Evolutionary conservation across 1,139 yeast species (phyloP).

Genomic region (Yamadazyma oceani): DNA sequence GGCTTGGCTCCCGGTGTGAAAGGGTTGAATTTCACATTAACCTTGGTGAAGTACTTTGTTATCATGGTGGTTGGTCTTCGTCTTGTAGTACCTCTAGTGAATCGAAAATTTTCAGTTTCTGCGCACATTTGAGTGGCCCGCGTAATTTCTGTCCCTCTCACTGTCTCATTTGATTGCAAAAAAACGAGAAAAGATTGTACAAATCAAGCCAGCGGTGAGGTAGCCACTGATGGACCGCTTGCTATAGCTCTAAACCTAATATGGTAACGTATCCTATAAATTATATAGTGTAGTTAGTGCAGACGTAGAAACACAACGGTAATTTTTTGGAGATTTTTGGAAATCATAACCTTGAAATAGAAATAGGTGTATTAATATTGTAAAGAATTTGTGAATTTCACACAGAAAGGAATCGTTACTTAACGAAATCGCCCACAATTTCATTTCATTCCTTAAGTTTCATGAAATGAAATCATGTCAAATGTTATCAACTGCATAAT

Average conservation of each 20-base stretch:
- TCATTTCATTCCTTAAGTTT: too few relatives aligned
- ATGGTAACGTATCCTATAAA: neutral
- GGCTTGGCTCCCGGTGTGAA: constrained; percentile 72
- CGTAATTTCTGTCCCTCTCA: neutral
- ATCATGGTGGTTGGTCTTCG: too few relatives aligned
- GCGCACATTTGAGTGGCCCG: neutral
- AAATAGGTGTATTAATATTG: too few relatives aligned
- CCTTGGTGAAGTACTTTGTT: constrained; percentile 79
- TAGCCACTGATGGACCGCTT: too few relatives aligned
- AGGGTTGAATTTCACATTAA: constrained; percentile 79
- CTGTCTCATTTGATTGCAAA: neutral
- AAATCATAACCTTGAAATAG: neutral
- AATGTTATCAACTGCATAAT: too few relatives aligned
- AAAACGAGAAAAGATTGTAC: neutral
- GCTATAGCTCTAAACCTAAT: neutral
- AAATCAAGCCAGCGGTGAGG: too few relatives aligned
- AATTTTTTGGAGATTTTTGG: neutral
- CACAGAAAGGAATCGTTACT: neutral
- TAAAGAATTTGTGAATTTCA: neutral
- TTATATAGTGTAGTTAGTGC: neutral
- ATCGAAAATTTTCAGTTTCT: constrained; percentile 10
- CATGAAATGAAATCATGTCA: too few relatives aligned
- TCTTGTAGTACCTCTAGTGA: neutral
- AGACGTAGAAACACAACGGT: neutral
- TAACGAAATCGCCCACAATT: neutral